Conservation (phyloP, 2,329 filamentous ascomycete genomes). For the Aspergillus sp. region DNA sequence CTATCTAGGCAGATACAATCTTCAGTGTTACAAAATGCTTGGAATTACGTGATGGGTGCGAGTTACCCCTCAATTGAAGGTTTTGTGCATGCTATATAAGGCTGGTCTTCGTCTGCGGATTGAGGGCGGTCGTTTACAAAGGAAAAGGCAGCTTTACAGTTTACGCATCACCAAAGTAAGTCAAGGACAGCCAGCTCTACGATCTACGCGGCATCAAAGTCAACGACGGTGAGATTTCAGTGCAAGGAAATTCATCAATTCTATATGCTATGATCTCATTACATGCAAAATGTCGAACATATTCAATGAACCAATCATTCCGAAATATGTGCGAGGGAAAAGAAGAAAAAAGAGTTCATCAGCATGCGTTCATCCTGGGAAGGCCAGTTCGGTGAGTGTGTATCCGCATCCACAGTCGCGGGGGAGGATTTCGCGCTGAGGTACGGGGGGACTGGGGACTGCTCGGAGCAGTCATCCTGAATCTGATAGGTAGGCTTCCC, state of each 20-base stretch:
- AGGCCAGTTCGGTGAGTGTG: neutral
- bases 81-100: neutral
- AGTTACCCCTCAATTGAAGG: too few species aligned
- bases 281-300: conserved; percentile 7
- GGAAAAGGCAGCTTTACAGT: neutral
- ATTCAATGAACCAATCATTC: neutral
- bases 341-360: neutral
- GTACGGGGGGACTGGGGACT: too few species aligned
- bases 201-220: too few species aligned
- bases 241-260: conserved; percentile 4
- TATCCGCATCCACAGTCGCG: neutral
- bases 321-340: conserved; percentile 5
- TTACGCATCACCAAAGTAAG: neutral
- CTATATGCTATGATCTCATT: conserved; percentile 11
- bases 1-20: neutral
- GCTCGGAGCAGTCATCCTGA: neutral
- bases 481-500: neutral
- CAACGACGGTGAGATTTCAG: neutral
- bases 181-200: too few species aligned
- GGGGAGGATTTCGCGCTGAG: neutral
- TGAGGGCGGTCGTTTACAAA: too few species aligned
- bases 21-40: neutral
- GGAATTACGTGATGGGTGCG: neutral
- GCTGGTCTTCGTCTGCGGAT: too few species aligned
- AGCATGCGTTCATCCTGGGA: neutral